Base-by-base conservation (phyloP, 495 filamentous ascomycete genomes). In the Xylaria curta region DNA sequence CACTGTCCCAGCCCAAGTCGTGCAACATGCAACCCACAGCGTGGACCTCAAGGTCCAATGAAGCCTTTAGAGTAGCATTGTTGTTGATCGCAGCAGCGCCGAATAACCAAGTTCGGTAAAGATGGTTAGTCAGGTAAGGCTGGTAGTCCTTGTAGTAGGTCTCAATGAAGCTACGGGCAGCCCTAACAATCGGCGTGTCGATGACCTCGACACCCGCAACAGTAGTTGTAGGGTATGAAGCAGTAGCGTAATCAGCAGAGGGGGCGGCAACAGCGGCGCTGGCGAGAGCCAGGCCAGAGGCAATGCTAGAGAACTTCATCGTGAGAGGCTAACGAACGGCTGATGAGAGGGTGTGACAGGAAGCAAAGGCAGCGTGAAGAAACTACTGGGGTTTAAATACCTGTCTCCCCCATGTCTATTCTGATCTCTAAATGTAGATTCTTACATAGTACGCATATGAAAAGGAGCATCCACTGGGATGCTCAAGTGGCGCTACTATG, bases 1-100 rank as follows among this genome's bases (percentile, higher is more conserved):
- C 12, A 67, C 65, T 67, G 65, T 67, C 65, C 86, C 85, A 88
- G 36, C 85, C 88, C 1, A 90, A 75, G 67, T 91, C 88, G 75
- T 91, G 88, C 47, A 89, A 76, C 28, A 89, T 71, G 0, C 81
- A 81, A 1, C 80, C 69, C 24, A 90, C 74, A 66, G 84, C 83
- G 47, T 86, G 82, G n/a, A 82, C 76, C 75, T 90, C 88, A 19
- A 73, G 56, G 68, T 89, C 86, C 62, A 81, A 65, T 4, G 19
- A 70, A 59, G 72, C 66, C 66, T 68, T 70, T 28, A 84, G 75
- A 1, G 73, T 76, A 13, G 81, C 79, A 54, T 84, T 79, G 61
- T 80, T 75, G 59, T 69, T 58, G 44, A 83, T 74, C 31, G 65
- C 65, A 13, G 65, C 65, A 42, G 65, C 65, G 13, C 65, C 65